A percentile compares a stretch with the other conserved stretches of the same genome.
These are phyloP conservation scores for Colletotrichum eleusines DNA, from an alignment of 2,329 filamentous ascomycete genomes.

Conservation along the genomic window DNA sequence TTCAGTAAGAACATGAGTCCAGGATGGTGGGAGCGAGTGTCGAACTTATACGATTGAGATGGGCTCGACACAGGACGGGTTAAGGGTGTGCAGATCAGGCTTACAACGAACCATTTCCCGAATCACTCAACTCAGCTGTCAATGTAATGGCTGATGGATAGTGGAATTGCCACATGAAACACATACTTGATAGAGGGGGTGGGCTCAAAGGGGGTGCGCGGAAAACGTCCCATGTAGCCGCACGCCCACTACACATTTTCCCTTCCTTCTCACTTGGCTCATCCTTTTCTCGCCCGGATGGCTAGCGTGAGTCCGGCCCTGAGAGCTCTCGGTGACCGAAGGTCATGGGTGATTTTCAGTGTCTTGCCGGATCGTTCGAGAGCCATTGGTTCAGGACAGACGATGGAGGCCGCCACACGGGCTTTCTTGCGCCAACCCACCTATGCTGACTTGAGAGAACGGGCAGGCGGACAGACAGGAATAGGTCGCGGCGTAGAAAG, in stretches of 20 bases:
- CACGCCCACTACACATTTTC: constrained; percentile 44
- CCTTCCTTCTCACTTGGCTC: constrained; percentile 28
- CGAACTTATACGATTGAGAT: constrained; percentile 44
- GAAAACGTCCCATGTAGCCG: constrained; percentile 41
- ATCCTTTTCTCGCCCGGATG: constrained; percentile 42
- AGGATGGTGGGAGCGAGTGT: constrained; percentile 37
- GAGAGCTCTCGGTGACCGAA: constrained; percentile 60
- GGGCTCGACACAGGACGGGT: constrained; percentile 27
- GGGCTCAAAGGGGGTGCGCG: constrained; percentile 39
- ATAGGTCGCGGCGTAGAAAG: constrained; percentile 16
- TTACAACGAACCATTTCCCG: constrained; percentile 34
- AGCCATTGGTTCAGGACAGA: constrained; percentile 40
- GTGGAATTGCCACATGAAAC: constrained; percentile 42
- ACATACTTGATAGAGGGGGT: constrained; percentile 40
- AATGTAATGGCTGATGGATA: constrained; percentile 42
- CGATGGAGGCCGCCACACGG: constrained; percentile 40
- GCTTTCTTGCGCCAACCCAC: constrained; percentile 29
- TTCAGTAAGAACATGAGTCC: constrained; percentile 21
- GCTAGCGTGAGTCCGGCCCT: constrained; percentile 52
- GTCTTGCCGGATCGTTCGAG: constrained; percentile 52
- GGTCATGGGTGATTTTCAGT: constrained; percentile 53
- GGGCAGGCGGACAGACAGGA: constrained; percentile 32
- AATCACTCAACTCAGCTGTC: constrained; percentile 46
- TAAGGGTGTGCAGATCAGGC: constrained; percentile 31
- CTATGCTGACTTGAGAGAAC: constrained; percentile 29